Evolutionary conservation across 345 rosid species (phyloP), one percentile per base, ranked within the genome.

Genomic region (Lenwebbia sp.): DNA sequence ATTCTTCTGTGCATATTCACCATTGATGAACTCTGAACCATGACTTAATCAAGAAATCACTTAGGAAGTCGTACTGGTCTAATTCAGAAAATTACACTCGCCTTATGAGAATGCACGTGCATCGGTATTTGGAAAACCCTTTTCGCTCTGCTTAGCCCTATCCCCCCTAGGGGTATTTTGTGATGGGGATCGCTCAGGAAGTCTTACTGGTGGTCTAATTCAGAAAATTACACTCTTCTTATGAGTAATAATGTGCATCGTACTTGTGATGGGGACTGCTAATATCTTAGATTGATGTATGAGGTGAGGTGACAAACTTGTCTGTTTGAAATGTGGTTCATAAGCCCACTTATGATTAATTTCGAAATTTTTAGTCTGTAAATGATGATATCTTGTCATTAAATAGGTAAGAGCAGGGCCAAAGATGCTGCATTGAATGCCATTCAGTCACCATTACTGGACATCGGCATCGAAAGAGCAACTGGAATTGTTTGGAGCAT

Each of bases 401-500:
- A 83, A 49, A 17, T 83, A 96, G 99, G 99, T 87, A 94, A 97
- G 89, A 93, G 96, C 33, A 93, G 99, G 86, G 99, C 98, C 85
- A 94, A 98, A 93, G 99, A 97, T 90, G 99, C 99, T 88, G 99
- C 99, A 37, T 89, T 97, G 78, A 95, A 96, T 84, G 99, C 99
- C 4, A 94, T 97, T 85, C 99, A 97, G 60, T 97, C 99, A 74
- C 99, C 99, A 87, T 90, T 97, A 83, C 89, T 97, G 82, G 99
- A 97, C 87, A 92, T 97, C 84, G 99, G 99, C 85, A 95, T 97
- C 86, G 99, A 97, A 88, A 95, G 99, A 85, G 99, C 99, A 76
- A 96, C 99, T 85, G 99, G 99, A 86, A 96, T 97, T 33, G 98
- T 97, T 57, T 97, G 99, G 99, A 97, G 94, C 91, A 96, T 97